Evolutionary conservation across 352 stramenopile genomes (phyloP), one percentile per base, ranked within the genome.

Genomic region (Pythium utonaiense): DNA sequence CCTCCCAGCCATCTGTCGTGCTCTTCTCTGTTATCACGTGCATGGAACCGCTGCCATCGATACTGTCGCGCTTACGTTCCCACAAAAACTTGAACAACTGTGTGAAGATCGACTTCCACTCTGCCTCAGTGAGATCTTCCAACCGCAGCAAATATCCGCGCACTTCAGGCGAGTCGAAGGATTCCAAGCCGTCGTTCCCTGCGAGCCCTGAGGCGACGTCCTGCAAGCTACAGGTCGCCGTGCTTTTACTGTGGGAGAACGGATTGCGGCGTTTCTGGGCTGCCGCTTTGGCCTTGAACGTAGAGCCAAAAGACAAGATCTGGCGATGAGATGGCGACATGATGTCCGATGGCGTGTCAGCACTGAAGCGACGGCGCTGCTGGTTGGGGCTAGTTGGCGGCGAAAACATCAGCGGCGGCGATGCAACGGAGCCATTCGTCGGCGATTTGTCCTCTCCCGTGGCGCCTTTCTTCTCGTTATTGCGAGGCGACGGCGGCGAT

Each of bases 81-180:
- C 73, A 84, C 28, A 92, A 53, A 62, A 87, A 79, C 3, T 61
- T 71, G 51, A 79, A 92, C 17, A 92, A 57, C 3, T 80, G 68
- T 10, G 56, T 64, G 64, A 92, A 92, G 57, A 92, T 86, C n/a
- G 63, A 64, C 64, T 78, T 87, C 83, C 83, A 92, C 66, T 89
- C 78, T 0, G 41, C 55, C 44, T 72, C 69, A 1, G 80, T 86
- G 30, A 91, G 69, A 45, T 91, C 82, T 34, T 91, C 80, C 8
- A 91, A 58, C 0, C 77, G 69, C 19, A 89, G 49, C 27, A 91
- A 61, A 60, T 86, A 91, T 14, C 80, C 79, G n/a, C 82, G 77
- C 8, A 80, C 61, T 3, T 71, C 71, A 1, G 69, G 40, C 19
- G 53, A 61, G 49, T 67, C 64, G 14, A 67, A 47, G 6, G 34